Conservation (phyloP, 106 monocot genomes). For the Phalaenopsis aphrodite region DNA sequence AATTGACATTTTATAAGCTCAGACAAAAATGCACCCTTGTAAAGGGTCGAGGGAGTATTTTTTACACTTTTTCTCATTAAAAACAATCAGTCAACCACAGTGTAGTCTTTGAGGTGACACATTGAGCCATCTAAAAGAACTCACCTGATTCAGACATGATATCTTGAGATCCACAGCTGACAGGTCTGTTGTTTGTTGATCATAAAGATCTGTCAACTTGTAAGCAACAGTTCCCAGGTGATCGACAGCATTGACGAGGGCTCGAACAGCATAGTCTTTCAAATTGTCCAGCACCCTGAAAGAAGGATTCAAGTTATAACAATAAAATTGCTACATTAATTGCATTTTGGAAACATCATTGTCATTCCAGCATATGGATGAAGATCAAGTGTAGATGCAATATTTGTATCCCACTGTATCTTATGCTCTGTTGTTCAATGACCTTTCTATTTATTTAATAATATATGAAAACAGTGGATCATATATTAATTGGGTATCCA, state of each 20-base stretch:
- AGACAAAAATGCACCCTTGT: too few species aligned
- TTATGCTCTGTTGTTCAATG: too few species aligned
- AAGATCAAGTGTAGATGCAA: neutral
- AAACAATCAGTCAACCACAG: neutral
- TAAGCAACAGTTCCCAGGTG: constrained; percentile 97
- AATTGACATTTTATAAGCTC: too few species aligned
- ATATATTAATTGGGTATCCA: too few species aligned
- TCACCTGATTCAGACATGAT: constrained; percentile 86
- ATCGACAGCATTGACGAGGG: constrained; percentile 95
- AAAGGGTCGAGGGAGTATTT: too few species aligned
- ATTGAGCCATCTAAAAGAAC: neutral
- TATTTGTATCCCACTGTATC: neutral
- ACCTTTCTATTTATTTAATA: too few species aligned
- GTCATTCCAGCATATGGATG: too few species aligned
- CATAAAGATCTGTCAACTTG: constrained; percentile 90
- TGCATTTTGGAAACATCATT: too few species aligned
- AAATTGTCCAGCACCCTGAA: constrained; percentile 88
- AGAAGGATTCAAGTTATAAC: constrained; percentile 1
- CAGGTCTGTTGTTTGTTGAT: constrained; percentile 71
- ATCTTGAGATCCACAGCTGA: constrained; percentile 66
- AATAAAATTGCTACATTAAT: neutral
- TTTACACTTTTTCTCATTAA: neutral
- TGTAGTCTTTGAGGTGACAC: neutral
- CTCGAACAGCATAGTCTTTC: constrained; percentile 88
- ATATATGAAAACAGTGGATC: too few species aligned